Base-by-base conservation (phyloP, 192 early-diverging fungal genomes). In the Chytriomyces sp. region DNA sequence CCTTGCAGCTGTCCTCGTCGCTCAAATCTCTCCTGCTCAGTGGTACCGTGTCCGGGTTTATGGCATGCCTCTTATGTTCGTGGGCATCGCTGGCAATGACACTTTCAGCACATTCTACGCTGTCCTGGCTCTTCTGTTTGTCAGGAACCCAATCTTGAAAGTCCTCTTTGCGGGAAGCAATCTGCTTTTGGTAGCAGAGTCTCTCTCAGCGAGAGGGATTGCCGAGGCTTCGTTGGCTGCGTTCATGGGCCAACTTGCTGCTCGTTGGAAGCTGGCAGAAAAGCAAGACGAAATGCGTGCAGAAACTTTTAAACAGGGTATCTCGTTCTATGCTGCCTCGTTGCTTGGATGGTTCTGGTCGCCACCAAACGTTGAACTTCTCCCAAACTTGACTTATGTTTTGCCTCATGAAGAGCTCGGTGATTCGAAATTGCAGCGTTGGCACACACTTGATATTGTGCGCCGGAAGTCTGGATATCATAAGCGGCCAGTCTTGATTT, bases 231-330 rank as follows among this genome's bases (percentile, higher is more conserved):
- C n/a, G n/a, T n/a, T n/a, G n/a, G n/a, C n/a, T n/a, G n/a, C n/a
- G n/a, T n/a, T n/a, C n/a, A n/a, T n/a, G n/a, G n/a, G n/a, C n/a
- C n/a, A n/a, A n/a, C n/a, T n/a, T n/a, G n/a, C n/a, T n/a, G n/a
- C n/a, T n/a, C n/a, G n/a, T n/a, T n/a, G n/a, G n/a, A n/a, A n/a
- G n/a, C n/a, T n/a, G n/a, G n/a, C n/a, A n/a, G n/a, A n/a, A n/a
- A n/a, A n/a, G n/a, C n/a, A n/a, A n/a, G n/a, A n/a, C n/a, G n/a
- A n/a, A n/a, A n/a, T n/a, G n/a, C n/a, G n/a, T n/a, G n/a, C 75
- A 6, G 78, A 79, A 52, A 61, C 75, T 34, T 69, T 65, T 52
- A 69, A 76, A 14, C 78, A 79, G 56, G 64, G 73, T 12, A 72
- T 60, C 59, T 79, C 70, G 34, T 74, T 74, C n/a, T 54, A 62